phyloP scores from a whole-genome alignment of 495 filamentous ascomycete species.

The Hypomontagnella monticulosa region DNA sequence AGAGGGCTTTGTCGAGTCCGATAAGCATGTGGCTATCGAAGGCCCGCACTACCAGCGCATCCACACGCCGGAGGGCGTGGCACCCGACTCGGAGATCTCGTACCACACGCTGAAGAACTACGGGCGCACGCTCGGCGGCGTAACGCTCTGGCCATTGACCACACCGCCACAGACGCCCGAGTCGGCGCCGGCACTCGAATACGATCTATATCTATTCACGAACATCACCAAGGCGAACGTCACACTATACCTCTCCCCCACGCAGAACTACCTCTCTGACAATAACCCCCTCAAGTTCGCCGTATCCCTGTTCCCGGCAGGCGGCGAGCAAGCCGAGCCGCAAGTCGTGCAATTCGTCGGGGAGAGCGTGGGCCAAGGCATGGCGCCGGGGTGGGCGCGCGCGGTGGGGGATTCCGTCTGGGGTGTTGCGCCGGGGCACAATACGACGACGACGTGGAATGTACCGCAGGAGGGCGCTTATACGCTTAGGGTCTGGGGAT shows the following conservation, averaged over 20 bases:
- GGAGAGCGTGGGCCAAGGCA: conserved; percentile 53
- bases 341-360: conserved; percentile 63
- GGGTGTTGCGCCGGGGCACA: conserved; percentile 56
- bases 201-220: conserved; percentile 73
- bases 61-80: conserved; percentile 49
- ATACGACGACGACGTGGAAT: conserved; percentile 63
- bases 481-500: conserved; percentile 67
- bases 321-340: conserved; percentile 51
- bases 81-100: conserved; percentile 50
- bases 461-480: conserved; percentile 61
- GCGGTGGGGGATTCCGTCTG: conserved; percentile 69
- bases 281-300: conserved; percentile 67
- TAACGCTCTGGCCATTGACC: conserved; percentile 64
- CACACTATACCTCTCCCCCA: conserved; percentile 68
- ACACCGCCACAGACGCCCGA: conserved; percentile 58
- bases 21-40: conserved; percentile 69
- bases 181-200: conserved; percentile 67
- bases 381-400: conserved; percentile 66
- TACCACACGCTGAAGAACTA: conserved; percentile 65
- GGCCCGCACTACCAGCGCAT: conserved; percentile 62
- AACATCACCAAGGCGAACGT: conserved; percentile 62
- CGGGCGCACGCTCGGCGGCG: conserved; percentile 66
- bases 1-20: conserved; percentile 71
- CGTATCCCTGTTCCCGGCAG: conserved; percentile 59
- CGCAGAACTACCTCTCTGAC: conserved; percentile 69